Evolutionary conservation across 176 grass and related monocot species (phyloP), one percentile per base, ranked within the genome.

Genomic region (Areca catechu): DNA sequence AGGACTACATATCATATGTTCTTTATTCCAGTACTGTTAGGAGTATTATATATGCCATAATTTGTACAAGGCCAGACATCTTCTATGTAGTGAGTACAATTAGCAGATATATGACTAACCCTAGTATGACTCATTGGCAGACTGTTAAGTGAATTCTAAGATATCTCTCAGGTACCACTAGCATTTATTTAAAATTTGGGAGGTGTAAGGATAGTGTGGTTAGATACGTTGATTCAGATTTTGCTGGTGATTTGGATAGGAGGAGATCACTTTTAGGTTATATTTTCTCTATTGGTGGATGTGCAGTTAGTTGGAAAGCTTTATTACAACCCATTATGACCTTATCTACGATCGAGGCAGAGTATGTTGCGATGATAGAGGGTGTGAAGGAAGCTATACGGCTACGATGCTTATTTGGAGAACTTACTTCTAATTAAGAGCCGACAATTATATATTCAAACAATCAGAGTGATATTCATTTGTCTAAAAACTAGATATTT

Each of bases 241-340:
- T 51, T 51, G 6, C 7, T 3, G 6, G 49, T 51, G 6, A 51
- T 51, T 14, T 51, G 6, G 5, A 51, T 51, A 51, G 17, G 7
- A 51, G 49, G 49, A 51, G 49, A 51, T 51, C 49, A 51, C 49
- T 51, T 51, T 51, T 14, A 51, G 49, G 49, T 51, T 51, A 51
- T 14, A 7, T 51, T 15, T 51, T 51, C 49, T 51, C 49, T 17
- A 51, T 14, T 17, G 6, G 49, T 51, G 49, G 49, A 51, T 23
- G 2, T 23, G 22, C 22, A 23, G 22, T 23, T 23, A 23, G 22
- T 23, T 23, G 22, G 22, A 23, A 23, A 23, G 22, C 22, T 23
- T 23, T 2, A 23, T 23, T 23, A 2, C 22, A 23, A 23, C 22
- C 22, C 2, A 2, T 23, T 23, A 2, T 23, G 22, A 2, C 22